Percentiles rank a stretch among this genome's conserved stretches.
These are phyloP conservation scores for Dicorynia guianensis DNA, from an alignment of 306 rosid genomes.

Conservation along the genomic window DNA sequence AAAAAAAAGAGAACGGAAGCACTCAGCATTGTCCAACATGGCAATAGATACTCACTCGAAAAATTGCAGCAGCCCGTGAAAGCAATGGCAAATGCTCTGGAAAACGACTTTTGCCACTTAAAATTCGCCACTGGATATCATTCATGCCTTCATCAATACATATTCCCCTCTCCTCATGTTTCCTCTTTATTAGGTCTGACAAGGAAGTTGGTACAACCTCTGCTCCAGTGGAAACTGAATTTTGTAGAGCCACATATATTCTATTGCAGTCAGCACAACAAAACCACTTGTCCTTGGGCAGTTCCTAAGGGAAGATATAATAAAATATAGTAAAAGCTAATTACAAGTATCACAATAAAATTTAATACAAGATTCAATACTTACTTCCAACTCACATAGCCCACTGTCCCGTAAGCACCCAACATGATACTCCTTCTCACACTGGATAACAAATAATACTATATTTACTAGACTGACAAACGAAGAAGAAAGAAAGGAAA, in stretches of 20 bases:
- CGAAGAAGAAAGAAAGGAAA: conserved; percentile 5
- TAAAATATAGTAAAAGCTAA: conserved; percentile 37
- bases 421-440: conserved; percentile 98
- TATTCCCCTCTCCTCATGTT: conserved; percentile 79
- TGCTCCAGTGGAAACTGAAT: conserved; percentile 73
- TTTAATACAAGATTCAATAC: conserved; percentile 38
- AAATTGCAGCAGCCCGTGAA: conserved; percentile 94
- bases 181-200: conserved; percentile 61
- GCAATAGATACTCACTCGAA: conserved; percentile 68
- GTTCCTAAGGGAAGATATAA: conserved; percentile 63
- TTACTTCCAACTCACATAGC: conserved; percentile 83
- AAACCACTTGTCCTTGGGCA: conserved; percentile 99
- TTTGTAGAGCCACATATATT: conserved; percentile 75
- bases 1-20: not conserved
- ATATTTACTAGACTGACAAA: conserved; percentile 21
- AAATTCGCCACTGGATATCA: conserved; percentile 87
- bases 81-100: conserved; percentile 92
- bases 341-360: conserved; percentile 33
- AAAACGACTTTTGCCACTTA: conserved; percentile 93
- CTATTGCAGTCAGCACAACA: conserved; percentile 89
- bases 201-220: conserved; percentile 65
- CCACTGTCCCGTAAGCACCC: conserved; percentile 90
- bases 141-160: conserved; percentile 53
- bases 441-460: conserved; percentile 59
- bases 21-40: not conserved